These are phyloP conservation scores for Actinidia arguta DNA, from an alignment of 179 eudicot species.

Conservation along the genomic window DNA sequence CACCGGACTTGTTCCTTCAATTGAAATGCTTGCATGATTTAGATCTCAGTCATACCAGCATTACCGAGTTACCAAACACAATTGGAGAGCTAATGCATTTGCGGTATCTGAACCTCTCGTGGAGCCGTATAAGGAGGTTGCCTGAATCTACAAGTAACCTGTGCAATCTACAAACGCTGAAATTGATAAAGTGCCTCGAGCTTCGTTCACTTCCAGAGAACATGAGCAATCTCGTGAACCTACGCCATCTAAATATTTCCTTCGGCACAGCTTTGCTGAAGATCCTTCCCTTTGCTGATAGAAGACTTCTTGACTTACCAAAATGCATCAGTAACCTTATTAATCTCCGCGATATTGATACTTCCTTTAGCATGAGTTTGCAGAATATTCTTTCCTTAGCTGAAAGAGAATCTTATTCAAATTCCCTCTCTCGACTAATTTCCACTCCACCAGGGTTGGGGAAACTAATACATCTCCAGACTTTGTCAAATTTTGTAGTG, in stretches of 20 bases:
- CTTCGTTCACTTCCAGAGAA: neutral
- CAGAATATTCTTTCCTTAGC: neutral
- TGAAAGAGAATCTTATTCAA: neutral
- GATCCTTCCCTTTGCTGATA: neutral
- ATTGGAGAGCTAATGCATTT: neutral
- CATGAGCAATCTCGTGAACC: neutral
- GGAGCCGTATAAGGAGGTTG: neutral
- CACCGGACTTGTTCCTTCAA: neutral
- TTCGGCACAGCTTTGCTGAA: slow-evolving; percentile 2
- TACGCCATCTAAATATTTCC: neutral
- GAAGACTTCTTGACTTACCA: neutral
- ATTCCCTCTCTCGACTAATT: neutral
- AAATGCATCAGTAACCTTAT: neutral
- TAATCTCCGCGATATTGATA: neutral
- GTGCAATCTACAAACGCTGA: neutral
- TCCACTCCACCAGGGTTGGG: neutral
- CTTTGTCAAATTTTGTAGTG: neutral
- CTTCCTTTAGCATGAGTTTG: neutral
- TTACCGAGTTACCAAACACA: neutral
- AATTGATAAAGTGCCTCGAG: neutral
- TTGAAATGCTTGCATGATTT: neutral
- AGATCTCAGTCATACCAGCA: neutral
- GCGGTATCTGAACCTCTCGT: neutral
- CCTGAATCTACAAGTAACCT: neutral
- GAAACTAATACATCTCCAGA: neutral